Evolutionary conservation across 352 stramenopile species (phyloP).

Genomic region (Lagenidium sp.): DNA sequence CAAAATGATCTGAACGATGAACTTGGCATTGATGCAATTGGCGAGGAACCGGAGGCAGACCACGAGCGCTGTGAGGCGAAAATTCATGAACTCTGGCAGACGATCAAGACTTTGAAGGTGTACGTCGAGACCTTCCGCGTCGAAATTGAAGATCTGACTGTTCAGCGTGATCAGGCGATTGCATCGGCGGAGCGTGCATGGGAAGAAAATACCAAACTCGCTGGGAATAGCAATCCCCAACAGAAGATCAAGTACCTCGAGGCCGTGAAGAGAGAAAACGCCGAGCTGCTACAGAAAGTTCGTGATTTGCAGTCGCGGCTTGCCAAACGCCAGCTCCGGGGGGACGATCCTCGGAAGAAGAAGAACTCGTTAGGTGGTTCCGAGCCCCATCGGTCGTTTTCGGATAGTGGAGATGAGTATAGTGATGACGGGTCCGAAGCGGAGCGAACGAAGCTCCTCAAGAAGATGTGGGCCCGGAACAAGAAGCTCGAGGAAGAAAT

Average conservation of each 20-base stretch:
- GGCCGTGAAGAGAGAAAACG: conserved; percentile 62
- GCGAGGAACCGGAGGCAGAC: conserved; percentile 3
- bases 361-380: too few species aligned
- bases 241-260: conserved; percentile 72
- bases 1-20: conserved; percentile 4
- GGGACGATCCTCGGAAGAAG: too few species aligned
- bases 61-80: conserved; percentile 55
- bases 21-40: conserved; percentile 8
- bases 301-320: conserved; percentile 45
- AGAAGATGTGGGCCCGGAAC: conserved; percentile 36
- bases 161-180: conserved; percentile 51
- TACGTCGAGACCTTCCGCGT: conserved; percentile 54
- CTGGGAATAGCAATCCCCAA: conserved; percentile 51
- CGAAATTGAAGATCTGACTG: conserved; percentile 32
- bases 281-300: conserved; percentile 31
- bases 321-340: conserved; percentile 12
- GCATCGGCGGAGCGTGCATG: conserved; percentile 42
- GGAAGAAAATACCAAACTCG: conserved; percentile 43
- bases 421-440: conserved; percentile 18
- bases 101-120: conserved; percentile 41
- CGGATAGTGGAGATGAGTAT: conserved; percentile 12
- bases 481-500: conserved; percentile 42
- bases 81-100: conserved; percentile 63
- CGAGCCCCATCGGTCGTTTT: too few species aligned
- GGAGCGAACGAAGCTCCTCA: conserved; percentile 32